Conservation (phyloP, 176 grass and related monocot species). For the Rhynchospora breviuscula region DNA sequence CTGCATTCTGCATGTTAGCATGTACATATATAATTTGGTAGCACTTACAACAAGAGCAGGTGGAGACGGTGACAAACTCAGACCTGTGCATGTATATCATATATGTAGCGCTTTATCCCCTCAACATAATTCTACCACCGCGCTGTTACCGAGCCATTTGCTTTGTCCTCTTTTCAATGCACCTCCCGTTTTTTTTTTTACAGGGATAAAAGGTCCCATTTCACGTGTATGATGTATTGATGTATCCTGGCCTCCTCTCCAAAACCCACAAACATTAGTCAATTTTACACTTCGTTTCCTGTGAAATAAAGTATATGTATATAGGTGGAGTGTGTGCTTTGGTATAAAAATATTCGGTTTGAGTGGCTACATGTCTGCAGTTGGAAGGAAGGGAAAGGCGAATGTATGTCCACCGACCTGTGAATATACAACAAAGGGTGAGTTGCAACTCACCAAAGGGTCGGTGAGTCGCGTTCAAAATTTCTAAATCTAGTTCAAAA, state of each 20-base stretch:
- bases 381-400: neutral
- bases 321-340: neutral
- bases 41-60: neutral
- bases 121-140: neutral
- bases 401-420: neutral
- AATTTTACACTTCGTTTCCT: neutral
- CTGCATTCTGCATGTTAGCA: neutral
- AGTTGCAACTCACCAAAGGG: too few relatives aligned
- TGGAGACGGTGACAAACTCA: slow-evolving; percentile 2
- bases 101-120: neutral
- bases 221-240: neutral
- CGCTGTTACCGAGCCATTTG: slow-evolving; percentile 13
- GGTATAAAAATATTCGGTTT: neutral
- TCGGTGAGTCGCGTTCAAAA: too few relatives aligned
- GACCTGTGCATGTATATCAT: neutral
- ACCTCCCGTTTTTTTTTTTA: slow-evolving; percentile 10
- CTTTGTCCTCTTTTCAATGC: slow-evolving; percentile 16
- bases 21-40: neutral
- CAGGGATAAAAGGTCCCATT: slow-evolving; percentile 1
- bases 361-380: slow-evolving; percentile 1
- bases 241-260: too few relatives aligned
- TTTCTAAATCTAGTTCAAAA: too few relatives aligned
- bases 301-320: neutral
- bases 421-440: neutral
- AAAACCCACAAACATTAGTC: neutral